Percentiles rank a stretch among this genome's conserved stretches.
Evolutionary conservation across 306 rosid species (phyloP).

Genomic region (Spatholobus suberectus): DNA sequence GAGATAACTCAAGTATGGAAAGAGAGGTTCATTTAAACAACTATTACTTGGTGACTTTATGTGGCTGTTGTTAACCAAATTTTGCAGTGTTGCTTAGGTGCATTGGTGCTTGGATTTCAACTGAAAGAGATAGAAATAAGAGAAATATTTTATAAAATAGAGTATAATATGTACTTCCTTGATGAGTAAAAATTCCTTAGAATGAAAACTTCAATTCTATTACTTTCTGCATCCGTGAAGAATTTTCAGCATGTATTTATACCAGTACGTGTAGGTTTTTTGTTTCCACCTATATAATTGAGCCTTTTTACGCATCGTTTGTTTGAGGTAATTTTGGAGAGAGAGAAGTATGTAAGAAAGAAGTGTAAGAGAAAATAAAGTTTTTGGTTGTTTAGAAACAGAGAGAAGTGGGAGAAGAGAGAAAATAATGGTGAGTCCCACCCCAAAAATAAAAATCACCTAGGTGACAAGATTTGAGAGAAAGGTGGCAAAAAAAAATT

Average conservation of each 20-base stretch:
- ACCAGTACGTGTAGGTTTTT: background rate
- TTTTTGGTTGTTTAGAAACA: too few species aligned
- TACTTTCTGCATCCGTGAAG: slow-evolving; percentile 5
- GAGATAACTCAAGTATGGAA: slow-evolving; percentile 4
- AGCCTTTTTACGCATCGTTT: too few species aligned
- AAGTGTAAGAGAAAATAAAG: too few species aligned
- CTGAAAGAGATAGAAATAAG: background rate
- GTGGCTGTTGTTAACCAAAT: slow-evolving; percentile 5
- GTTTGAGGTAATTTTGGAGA: too few species aligned
- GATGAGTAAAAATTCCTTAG: background rate
- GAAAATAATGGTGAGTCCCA: too few species aligned
- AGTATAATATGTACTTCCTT: background rate
- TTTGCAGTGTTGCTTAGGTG: slow-evolving; percentile 2
- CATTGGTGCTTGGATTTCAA: slow-evolving; percentile 17
- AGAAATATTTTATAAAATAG: background rate
- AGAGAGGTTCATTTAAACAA: slow-evolving; percentile 10
- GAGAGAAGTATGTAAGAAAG: too few species aligned
- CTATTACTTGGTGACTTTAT: background rate
- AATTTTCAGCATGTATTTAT: slow-evolving; percentile 17
- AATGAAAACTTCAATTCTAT: slow-evolving; percentile 29
- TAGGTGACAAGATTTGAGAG: too few species aligned
- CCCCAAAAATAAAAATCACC: too few species aligned
- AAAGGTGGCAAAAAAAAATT: too few species aligned
- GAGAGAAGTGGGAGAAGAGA: too few species aligned
- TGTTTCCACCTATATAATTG: background rate